A percentile compares a stretch with the other conserved stretches of the same genome.
These are phyloP conservation scores for Claviceps digitariae DNA, from an alignment of 2,329 filamentous ascomycete species.

Conservation along the genomic window DNA sequence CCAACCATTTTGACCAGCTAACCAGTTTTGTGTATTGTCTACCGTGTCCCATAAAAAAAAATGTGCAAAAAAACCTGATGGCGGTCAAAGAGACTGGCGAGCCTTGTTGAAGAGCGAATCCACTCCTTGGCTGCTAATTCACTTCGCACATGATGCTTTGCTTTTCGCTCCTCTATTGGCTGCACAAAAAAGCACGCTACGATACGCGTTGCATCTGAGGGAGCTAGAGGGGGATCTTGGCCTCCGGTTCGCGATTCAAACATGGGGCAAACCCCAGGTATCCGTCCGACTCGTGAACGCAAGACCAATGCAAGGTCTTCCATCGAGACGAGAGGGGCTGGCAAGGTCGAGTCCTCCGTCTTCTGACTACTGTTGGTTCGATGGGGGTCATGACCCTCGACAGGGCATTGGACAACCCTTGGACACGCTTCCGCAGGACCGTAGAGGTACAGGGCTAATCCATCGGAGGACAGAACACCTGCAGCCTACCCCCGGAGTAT, in stretches of 20 bases:
- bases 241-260: neutral
- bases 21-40: neutral
- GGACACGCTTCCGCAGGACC: neutral
- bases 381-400: neutral
- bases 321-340: neutral
- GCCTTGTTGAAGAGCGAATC: neutral
- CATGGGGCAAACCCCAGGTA: neutral
- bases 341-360: neutral
- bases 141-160: neutral
- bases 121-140: neutral
- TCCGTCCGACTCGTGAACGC: constrained; percentile 3
- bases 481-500: constrained; percentile 13
- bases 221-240: neutral
- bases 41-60: constrained; percentile 2
- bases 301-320: neutral
- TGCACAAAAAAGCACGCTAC: neutral
- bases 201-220: neutral
- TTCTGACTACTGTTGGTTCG: neutral
- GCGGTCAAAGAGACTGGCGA: constrained; percentile 1
- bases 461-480: neutral
- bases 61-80: neutral
- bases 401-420: no score
- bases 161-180: neutral
- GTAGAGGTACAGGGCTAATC: neutral
- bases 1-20: neutral